These are phyloP conservation scores for Phytophthora agathidicida DNA, from an alignment of 352 stramenopile species.

Conservation along the genomic window DNA sequence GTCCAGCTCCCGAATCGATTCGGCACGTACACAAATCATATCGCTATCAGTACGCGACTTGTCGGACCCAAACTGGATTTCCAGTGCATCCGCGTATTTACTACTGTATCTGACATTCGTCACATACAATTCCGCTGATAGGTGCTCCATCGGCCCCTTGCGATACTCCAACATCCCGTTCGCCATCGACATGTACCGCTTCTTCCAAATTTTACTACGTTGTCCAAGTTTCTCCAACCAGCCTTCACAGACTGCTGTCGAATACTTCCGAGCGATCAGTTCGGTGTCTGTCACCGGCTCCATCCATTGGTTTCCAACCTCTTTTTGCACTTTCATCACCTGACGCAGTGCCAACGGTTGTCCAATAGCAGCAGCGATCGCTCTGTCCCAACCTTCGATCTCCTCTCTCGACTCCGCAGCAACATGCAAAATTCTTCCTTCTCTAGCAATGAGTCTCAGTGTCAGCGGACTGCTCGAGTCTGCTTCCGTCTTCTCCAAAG, in stretches of 20 bases:
- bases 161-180: slow-evolving; percentile 70
- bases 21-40: slow-evolving; percentile 47
- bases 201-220: slow-evolving; percentile 54
- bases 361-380: slow-evolving; percentile 28
- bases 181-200: slow-evolving; percentile 65
- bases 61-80: slow-evolving; percentile 64
- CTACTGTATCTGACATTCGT: slow-evolving; percentile 54
- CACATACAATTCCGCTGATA: slow-evolving; percentile 54
- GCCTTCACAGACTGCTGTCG: slow-evolving; percentile 45
- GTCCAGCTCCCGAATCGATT: slow-evolving; percentile 49
- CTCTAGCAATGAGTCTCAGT: slow-evolving; percentile 15
- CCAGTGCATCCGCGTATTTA: slow-evolving; percentile 35
- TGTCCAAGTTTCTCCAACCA: slow-evolving; percentile 69
- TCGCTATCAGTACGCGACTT: slow-evolving; percentile 30
- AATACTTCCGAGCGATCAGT: slow-evolving; percentile 26
- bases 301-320: slow-evolving; percentile 13
- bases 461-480: slow-evolving; percentile 29
- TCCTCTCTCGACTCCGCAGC: slow-evolving; percentile 37
- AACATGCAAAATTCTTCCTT: slow-evolving; percentile 16
- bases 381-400: slow-evolving; percentile 36
- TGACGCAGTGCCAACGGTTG: slow-evolving; percentile 17
- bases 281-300: slow-evolving; percentile 19
- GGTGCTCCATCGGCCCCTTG: slow-evolving; percentile 51
- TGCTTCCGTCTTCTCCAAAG: slow-evolving; percentile 29
- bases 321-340: slow-evolving; percentile 5